These are phyloP conservation scores for Collybia sp. DNA, from an alignment of 768 basidiomycete species.

Conservation along the genomic window DNA sequence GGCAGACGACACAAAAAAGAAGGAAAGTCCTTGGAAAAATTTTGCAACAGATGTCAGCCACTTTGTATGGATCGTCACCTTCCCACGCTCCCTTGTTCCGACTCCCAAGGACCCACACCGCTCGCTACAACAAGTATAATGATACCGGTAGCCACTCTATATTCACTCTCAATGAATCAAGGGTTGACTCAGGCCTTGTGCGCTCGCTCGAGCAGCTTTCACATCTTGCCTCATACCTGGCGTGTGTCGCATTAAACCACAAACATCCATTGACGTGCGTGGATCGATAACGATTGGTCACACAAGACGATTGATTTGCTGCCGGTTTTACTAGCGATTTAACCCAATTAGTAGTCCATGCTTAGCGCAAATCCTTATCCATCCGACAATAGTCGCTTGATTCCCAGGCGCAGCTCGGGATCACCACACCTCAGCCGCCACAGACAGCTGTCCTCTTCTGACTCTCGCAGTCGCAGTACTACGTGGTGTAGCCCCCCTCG, in stretches of 20 bases:
- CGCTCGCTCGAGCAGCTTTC: no score
- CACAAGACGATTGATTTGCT: no score
- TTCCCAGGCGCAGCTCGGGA: constrained; percentile 29
- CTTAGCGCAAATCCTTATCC: constrained; percentile 3
- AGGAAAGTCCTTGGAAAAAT: not conserved
- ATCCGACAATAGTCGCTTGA: constrained; percentile 37
- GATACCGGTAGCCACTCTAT: no score
- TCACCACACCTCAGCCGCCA: constrained; percentile 65
- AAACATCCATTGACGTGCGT: no score
- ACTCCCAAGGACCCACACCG: no score
- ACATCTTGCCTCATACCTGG: no score
- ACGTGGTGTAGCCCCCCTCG: constrained; percentile 17
- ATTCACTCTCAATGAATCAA: no score
- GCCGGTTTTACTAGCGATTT: not conserved
- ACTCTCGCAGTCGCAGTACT: constrained; percentile 53
- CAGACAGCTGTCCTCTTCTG: constrained; percentile 66
- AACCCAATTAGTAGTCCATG: not conserved
- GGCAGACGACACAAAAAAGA: not conserved
- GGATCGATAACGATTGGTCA: no score
- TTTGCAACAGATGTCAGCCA: constrained; percentile 4
- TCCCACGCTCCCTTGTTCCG: constrained; percentile 9
- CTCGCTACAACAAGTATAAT: no score
- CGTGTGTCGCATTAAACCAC: no score
- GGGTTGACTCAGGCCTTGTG: no score
- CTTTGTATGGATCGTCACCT: constrained; percentile 6